Base-by-base conservation (phyloP, 2,329 filamentous ascomycete species). In the Malbranchea zuffiana region DNA sequence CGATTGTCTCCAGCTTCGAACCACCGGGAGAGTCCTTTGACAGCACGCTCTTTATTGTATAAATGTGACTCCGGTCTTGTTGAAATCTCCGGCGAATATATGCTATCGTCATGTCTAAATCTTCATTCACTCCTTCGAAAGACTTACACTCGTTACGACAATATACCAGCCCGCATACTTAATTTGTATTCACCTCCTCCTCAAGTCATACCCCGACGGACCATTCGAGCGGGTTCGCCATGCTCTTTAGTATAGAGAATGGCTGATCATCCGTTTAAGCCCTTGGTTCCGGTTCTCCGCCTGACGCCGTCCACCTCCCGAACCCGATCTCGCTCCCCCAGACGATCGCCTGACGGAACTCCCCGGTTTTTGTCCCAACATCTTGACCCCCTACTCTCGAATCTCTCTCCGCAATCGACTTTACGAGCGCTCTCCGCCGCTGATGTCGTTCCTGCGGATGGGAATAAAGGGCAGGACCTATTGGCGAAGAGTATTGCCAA, bases 331-430 rank as follows among this genome's bases (percentile, higher is more conserved):
- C 49, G 51, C 38, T 56, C 60, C 6, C 52, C 59, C 32, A 51
- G 54, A n/a, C 52, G 53, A 30, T 61, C 58, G 15, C 59, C 62
- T 11, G 56, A 58, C 15, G 55, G 60, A 41, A 56, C 48, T 39
- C 47, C 51, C 12, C 48, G 52, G 12, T 56, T 61, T 10, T 47
- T 56, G 29, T 56, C 57, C 32, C 51, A 59, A 40, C 55, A 62
- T 25, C 33, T 61, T 25, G 64, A 68, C 37, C 66, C 65, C 37
- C 52, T 74, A 6, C 61, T 73, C 27, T 63, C 63, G 40, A 68
- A 68, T 39, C 57, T 74, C 1, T 72, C 71, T 8, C 69, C 71
- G 5, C 65, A 71, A 41, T 63, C 67, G 12, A 74, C 70, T 4
- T 52, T 74, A 8, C 56, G 63, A 42, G 68, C 69, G 17, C 65